Evolutionary conservation across 257 asterid species (phyloP).

Genomic region (Catharanthus roseus): DNA sequence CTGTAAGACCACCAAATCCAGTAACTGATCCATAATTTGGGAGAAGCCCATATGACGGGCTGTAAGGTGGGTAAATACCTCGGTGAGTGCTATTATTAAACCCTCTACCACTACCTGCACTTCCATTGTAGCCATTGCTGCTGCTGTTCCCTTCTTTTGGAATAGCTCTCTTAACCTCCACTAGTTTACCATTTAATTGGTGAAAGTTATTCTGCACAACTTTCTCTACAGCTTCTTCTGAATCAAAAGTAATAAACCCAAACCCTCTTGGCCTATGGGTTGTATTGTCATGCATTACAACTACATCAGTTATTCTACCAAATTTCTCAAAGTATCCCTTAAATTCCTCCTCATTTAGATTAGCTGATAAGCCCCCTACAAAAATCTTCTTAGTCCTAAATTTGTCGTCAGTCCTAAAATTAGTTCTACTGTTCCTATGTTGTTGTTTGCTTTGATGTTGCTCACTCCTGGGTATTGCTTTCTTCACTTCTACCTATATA

Average conservation of each 20-base stretch:
- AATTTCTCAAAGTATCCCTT: constrained; percentile 73
- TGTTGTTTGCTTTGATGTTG: constrained; percentile 49
- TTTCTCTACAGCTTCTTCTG: constrained; percentile 78
- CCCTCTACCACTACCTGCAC: constrained; percentile 42
- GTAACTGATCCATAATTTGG: constrained; percentile 31
- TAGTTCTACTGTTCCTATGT: constrained; percentile 36
- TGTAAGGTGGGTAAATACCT: constrained; percentile 33
- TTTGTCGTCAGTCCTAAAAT: constrained; percentile 44
- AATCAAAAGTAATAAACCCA: constrained; percentile 80
- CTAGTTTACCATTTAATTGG: constrained; percentile 66
- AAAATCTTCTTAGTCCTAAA: constrained; percentile 88
- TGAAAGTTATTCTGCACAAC: constrained; percentile 74
- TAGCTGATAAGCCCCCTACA: constrained; percentile 88
- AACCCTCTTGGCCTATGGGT: constrained; percentile 94
- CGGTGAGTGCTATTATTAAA: constrained; percentile 36
- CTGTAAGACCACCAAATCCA: constrained; percentile 46
- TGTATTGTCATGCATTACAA: constrained; percentile 78
- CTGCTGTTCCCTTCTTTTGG: constrained; percentile 65
- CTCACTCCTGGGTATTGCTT: constrained; percentile 84
- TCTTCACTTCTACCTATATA: constrained; percentile 84
- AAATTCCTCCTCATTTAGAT: constrained; percentile 69
- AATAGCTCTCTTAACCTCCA: constrained; percentile 85
- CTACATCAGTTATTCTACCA: constrained; percentile 85
- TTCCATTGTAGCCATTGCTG: constrained; percentile 34
- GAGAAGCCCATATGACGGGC: constrained; percentile 45